Conservation (phyloP, 2,329 filamentous ascomycete genomes). For the Microsporum audouinii region DNA sequence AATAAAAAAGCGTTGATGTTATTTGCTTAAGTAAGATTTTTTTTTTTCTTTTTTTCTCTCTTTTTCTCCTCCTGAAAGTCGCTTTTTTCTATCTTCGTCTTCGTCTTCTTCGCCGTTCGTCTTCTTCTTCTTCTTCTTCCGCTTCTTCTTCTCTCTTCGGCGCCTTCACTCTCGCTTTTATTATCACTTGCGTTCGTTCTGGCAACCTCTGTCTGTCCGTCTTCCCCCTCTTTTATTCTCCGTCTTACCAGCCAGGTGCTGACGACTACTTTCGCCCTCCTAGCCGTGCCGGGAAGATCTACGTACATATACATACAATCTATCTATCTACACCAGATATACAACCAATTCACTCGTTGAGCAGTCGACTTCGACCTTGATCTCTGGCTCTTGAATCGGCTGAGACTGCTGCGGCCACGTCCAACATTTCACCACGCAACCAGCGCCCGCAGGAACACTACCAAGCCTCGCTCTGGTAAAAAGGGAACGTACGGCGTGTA, state of each 20-base stretch:
- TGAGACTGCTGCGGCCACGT: too few relatives aligned
- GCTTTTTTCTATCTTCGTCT: neutral
- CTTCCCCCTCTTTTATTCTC: neutral
- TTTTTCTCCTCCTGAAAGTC: neutral
- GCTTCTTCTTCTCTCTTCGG: neutral
- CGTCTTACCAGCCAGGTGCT: neutral
- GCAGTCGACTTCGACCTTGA: neutral
- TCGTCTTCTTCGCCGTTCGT: neutral
- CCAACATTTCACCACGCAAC: too few relatives aligned
- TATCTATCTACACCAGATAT: neutral
- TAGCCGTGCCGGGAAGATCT: neutral
- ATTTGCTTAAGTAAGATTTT: neutral
- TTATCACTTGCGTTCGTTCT: neutral
- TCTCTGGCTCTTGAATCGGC: too few relatives aligned
- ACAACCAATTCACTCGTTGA: neutral
- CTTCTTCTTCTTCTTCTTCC: neutral
- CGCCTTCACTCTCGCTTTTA: neutral
- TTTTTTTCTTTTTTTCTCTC: neutral
- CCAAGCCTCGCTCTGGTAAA: too few relatives aligned
- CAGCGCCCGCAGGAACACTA: too few relatives aligned
- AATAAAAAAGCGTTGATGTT: neutral
- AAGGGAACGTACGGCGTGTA: too few relatives aligned
- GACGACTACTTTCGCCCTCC: conserved; percentile 4
- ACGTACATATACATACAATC: neutral
- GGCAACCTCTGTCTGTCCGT: conserved; percentile 1